Percentiles rank a stretch among this genome's conserved stretches.
These are phyloP conservation scores for Corymbia maculata DNA, from an alignment of 345 rosid species.

Conservation along the genomic window DNA sequence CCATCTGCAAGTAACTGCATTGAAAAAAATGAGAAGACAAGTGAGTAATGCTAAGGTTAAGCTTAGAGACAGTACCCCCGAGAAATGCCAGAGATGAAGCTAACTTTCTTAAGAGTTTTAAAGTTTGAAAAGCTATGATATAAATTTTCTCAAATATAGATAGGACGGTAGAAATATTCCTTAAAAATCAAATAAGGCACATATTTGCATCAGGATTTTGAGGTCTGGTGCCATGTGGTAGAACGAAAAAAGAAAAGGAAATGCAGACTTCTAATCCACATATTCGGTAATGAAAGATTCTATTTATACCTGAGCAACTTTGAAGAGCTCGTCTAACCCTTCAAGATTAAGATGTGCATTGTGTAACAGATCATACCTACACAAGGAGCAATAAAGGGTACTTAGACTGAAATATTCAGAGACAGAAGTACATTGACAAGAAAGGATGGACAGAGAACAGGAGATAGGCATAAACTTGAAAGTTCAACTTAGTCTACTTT, in stretches of 20 bases:
- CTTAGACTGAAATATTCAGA: background rate
- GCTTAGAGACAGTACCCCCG: background rate
- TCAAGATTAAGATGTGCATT: constrained; percentile 91
- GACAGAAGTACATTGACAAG: background rate
- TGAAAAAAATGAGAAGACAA: background rate
- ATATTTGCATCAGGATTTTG: background rate
- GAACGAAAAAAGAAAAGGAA: background rate
- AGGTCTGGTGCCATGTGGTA: background rate
- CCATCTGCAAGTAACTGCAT: constrained; percentile 97
- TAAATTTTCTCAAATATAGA: background rate
- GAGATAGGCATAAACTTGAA: background rate
- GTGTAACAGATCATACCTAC: constrained; percentile 94
- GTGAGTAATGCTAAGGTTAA: background rate
- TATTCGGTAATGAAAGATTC: background rate
- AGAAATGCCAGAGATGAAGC: background rate
- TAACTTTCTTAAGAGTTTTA: background rate
- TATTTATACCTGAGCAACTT: constrained; percentile 79
- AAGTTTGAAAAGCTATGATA: background rate
- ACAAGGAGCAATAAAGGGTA: background rate
- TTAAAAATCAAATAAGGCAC: background rate
- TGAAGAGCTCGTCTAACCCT: constrained; percentile 85
- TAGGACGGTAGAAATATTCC: background rate
- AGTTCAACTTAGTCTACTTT: background rate
- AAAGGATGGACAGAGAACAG: background rate
- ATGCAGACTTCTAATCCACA: background rate